Conservation (phyloP, 345 rosid species). For the Euphorbia peplus region DNA sequence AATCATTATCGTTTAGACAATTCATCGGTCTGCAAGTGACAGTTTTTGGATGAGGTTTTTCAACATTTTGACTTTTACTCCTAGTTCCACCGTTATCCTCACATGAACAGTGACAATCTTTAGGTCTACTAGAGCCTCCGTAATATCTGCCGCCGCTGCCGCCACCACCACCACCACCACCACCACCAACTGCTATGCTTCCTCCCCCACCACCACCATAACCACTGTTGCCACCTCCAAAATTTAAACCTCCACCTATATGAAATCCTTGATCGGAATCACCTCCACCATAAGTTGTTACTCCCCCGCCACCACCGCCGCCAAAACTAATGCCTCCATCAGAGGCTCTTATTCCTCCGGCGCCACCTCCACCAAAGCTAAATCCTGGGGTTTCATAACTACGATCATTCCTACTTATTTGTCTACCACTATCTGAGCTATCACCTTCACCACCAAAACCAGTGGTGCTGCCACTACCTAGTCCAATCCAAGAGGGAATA, state of each 20-base stretch:
- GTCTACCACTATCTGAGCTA: background rate
- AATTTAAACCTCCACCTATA: no score
- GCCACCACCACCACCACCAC: no score
- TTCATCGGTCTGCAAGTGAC: slow-evolving; percentile 9
- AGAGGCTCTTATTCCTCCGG: background rate
- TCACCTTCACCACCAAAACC: background rate
- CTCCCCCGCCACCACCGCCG: background rate
- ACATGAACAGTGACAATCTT: background rate
- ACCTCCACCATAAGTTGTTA: no score
- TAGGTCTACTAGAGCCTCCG: background rate
- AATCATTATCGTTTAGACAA: background rate
- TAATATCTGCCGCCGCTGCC: background rate
- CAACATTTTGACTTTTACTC: background rate
- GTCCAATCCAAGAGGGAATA: background rate
- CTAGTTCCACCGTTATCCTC: background rate
- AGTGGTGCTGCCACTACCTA: background rate
- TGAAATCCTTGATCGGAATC: no score
- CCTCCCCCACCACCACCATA: background rate
- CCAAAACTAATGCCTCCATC: background rate
- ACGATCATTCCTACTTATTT: background rate
- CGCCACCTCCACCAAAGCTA: background rate
- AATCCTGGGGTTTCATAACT: background rate
- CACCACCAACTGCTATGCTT: background rate
- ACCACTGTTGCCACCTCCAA: background rate
- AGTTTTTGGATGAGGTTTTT: background rate